Evolutionary conservation across 2,329 filamentous ascomycete species (phyloP).

Genomic region (Beauveria sp.): DNA sequence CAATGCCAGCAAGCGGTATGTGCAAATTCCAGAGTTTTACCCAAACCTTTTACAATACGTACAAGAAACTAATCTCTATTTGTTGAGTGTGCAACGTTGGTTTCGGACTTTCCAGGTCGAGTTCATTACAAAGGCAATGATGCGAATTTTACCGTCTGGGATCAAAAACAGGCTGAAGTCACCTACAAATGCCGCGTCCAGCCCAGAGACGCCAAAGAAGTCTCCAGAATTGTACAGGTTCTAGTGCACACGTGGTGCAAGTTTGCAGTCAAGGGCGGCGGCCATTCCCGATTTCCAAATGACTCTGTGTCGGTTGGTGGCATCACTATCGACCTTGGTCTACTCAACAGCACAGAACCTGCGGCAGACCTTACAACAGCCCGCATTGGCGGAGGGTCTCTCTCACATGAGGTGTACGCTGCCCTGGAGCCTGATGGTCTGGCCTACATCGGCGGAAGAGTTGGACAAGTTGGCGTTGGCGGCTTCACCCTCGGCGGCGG

Average conservation of each 20-base stretch:
- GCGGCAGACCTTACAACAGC: not conserved
- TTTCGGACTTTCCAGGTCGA: not conserved
- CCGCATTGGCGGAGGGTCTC: not conserved
- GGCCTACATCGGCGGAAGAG: slow-evolving; percentile 12
- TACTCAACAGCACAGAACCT: slow-evolving; percentile 18
- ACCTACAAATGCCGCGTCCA: not conserved
- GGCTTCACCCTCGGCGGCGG: slow-evolving; percentile 18
- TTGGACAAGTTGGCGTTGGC: slow-evolving; percentile 12
- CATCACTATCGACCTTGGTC: slow-evolving; percentile 25
- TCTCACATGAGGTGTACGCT: slow-evolving; percentile 17
- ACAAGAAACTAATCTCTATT: not conserved
- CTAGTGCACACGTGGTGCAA: not conserved
- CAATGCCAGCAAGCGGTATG: not conserved
- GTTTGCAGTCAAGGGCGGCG: not conserved
- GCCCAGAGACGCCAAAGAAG: not conserved
- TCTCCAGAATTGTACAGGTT: not conserved
- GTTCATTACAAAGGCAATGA: not conserved
- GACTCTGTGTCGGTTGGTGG: slow-evolving; percentile 25
- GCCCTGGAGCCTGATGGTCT: slow-evolving; percentile 17
- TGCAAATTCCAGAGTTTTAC: not conserved
- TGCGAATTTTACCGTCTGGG: not conserved
- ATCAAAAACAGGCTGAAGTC: not conserved
- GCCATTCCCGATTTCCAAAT: not conserved
- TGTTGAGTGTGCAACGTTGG: not conserved
- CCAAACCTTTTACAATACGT: not conserved